Conservation (phyloP, 2,329 filamentous ascomycete species). For the Paraphaeosphaeria sporulosa region DNA sequence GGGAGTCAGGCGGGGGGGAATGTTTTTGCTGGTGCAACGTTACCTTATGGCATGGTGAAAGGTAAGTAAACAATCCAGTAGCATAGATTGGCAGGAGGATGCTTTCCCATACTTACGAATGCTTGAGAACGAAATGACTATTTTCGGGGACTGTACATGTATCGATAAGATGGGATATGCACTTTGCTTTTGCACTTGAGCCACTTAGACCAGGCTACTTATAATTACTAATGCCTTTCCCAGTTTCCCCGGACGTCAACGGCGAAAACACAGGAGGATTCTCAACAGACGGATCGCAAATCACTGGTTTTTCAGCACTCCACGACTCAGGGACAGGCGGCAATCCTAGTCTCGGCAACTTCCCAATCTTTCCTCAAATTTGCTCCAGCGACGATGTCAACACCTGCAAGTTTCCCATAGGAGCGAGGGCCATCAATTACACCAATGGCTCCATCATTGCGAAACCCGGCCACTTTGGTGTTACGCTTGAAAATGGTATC, state of each 20-base stretch:
- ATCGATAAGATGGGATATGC: background rate
- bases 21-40: conserved; percentile 56
- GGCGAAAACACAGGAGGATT: conserved; percentile 65
- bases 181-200: too few species aligned
- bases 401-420: conserved; percentile 62
- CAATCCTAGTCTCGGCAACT: conserved; percentile 72
- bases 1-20: conserved; percentile 55
- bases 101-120: background rate
- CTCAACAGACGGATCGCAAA: conserved; percentile 54
- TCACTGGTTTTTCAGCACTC: conserved; percentile 52
- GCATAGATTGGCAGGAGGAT: background rate
- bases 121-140: background rate
- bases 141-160: background rate
- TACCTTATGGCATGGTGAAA: conserved; percentile 58
- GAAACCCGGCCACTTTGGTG: conserved; percentile 66
- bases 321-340: conserved; percentile 50
- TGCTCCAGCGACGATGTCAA: conserved; percentile 70
- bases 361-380: conserved; percentile 73
- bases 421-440: conserved; percentile 58
- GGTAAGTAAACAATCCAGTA: conserved; percentile 17
- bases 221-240: conserved; percentile 57
- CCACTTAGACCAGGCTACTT: too few species aligned
- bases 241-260: conserved; percentile 56
- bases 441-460: conserved; percentile 61
- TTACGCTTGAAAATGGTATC: conserved; percentile 64